Evolutionary conservation across 495 filamentous ascomycete genomes (phyloP).

Genomic region (Penicillium psychrofluorescens): DNA sequence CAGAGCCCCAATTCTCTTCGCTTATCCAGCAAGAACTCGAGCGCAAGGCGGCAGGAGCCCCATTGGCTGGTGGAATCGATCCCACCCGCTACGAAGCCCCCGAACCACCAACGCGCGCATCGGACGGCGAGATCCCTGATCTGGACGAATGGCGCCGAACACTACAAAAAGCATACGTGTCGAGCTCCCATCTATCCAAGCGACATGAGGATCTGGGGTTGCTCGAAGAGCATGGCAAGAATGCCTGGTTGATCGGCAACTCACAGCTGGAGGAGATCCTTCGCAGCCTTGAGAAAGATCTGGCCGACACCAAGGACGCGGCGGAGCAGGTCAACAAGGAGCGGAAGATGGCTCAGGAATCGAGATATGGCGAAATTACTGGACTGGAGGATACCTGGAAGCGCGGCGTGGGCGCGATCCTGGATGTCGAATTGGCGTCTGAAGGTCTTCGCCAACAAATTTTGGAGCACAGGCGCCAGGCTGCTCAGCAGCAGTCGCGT

Average conservation of each 20-base stretch:
- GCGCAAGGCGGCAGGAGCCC: conserved; percentile 46
- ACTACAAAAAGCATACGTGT: conserved; percentile 49
- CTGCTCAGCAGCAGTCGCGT: conserved; percentile 28
- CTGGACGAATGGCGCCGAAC: conserved; percentile 32
- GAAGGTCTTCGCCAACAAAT: conserved; percentile 62
- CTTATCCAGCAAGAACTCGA: conserved; percentile 56
- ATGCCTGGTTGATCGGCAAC: conserved; percentile 86
- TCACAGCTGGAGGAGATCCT: conserved; percentile 68
- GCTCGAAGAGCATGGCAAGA: conserved; percentile 75
- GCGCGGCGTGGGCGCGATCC: conserved; percentile 57
- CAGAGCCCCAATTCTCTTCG: conserved; percentile 46
- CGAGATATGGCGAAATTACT: conserved; percentile 56
- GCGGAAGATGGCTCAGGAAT: conserved; percentile 64
- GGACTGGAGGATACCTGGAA: conserved; percentile 68
- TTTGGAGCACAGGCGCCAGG: conserved; percentile 43
- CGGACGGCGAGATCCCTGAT: conserved; percentile 22
- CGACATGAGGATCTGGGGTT: conserved; percentile 65
- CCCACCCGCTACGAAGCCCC: conserved; percentile 73
- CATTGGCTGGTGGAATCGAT: conserved; percentile 61
- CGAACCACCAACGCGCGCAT: conserved; percentile 27
- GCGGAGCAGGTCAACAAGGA: conserved; percentile 64
- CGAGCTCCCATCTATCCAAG: conserved; percentile 55
- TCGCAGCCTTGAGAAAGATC: conserved; percentile 64
- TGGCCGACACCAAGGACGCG: conserved; percentile 56
- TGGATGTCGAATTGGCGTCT: conserved; percentile 70